Conservation (phyloP, 495 filamentous ascomycete species). For the Terfezia boudieri region DNA sequence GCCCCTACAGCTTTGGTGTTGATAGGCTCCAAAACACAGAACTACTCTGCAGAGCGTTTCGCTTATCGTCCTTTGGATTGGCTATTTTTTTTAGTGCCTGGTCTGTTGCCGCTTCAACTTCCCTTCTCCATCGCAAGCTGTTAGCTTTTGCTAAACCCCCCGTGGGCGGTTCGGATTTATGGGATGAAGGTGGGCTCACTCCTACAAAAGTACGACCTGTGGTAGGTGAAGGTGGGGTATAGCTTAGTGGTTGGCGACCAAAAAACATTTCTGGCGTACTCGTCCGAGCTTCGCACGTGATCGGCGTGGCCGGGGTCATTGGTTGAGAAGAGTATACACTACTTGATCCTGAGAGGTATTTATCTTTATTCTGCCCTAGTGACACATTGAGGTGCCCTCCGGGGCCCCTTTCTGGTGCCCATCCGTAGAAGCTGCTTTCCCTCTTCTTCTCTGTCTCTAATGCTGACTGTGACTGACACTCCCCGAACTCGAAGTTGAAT, state of each 20-base stretch:
- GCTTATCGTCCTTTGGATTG: too few relatives aligned
- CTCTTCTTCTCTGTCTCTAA: not conserved
- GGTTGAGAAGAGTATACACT: not conserved
- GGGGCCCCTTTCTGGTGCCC: not conserved
- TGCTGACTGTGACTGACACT: not conserved
- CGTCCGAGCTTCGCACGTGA: not conserved
- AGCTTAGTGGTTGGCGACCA: not conserved
- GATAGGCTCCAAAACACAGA: too few relatives aligned
- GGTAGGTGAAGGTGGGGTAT: not conserved
- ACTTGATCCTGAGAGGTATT: not conserved
- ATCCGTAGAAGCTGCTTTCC: not conserved
- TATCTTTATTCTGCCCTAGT: not conserved
- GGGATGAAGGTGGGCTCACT: not conserved
- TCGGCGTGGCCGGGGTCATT: not conserved
- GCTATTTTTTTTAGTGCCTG: not conserved
- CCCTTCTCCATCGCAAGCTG: not conserved
- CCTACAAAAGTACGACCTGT: not conserved
- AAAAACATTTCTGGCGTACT: not conserved
- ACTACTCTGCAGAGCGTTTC: too few relatives aligned
- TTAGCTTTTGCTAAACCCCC: not conserved
- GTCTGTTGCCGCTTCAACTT: not conserved
- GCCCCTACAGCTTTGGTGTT: too few relatives aligned
- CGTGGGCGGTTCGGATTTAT: not conserved
- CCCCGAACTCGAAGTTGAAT: not conserved
- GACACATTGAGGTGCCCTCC: not conserved